Percentiles rank a stretch among this genome's conserved stretches.
phyloP scores from a whole-genome alignment of 2,329 filamentous ascomycete species.

The Piedraia hortae region DNA sequence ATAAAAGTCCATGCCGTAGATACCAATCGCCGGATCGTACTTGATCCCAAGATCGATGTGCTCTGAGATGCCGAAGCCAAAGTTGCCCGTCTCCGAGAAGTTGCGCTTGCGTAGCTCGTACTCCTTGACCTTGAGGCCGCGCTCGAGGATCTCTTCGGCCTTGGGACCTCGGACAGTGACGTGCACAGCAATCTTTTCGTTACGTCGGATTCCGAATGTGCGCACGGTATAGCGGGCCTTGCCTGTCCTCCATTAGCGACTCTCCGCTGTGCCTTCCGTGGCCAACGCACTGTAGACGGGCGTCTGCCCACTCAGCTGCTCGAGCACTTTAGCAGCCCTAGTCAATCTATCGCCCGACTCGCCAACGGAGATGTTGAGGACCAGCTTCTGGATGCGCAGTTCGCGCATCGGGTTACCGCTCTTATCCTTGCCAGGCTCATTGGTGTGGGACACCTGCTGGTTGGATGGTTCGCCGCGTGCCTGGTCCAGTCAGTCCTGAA shows the following conservation, averaged over 20 bases:
- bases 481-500: slow-evolving; percentile 5
- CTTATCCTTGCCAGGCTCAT: slow-evolving; percentile 28
- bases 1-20: slow-evolving; percentile 99
- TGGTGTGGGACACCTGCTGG: slow-evolving; percentile 11
- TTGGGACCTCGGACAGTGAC: slow-evolving; percentile 97
- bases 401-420: slow-evolving; percentile 96
- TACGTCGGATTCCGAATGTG: slow-evolving; percentile 99
- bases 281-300: slow-evolving; percentile 76
- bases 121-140: slow-evolving; percentile 99
- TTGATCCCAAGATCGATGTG: slow-evolving; percentile 99
- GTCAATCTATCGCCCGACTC: slow-evolving; percentile 99
- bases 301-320: slow-evolving; percentile 98
- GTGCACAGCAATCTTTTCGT: slow-evolving; percentile 99
- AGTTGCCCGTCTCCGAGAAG: slow-evolving; percentile 99
- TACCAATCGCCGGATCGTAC: slow-evolving; percentile 94
- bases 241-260: slow-evolving; percentile 32
- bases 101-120: slow-evolving; percentile 98
- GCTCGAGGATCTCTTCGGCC: slow-evolving; percentile 99
- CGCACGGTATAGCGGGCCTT: slow-evolving; percentile 99
- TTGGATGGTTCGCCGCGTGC: slow-evolving; percentile 8
- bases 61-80: slow-evolving; percentile 98
- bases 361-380: slow-evolving; percentile 98
- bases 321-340: slow-evolving; percentile 97
- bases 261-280: too few relatives aligned
- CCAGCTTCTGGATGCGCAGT: slow-evolving; percentile 97